Evolutionary conservation across 306 rosid species (phyloP).

Genomic region (Prunus kanzakura): DNA sequence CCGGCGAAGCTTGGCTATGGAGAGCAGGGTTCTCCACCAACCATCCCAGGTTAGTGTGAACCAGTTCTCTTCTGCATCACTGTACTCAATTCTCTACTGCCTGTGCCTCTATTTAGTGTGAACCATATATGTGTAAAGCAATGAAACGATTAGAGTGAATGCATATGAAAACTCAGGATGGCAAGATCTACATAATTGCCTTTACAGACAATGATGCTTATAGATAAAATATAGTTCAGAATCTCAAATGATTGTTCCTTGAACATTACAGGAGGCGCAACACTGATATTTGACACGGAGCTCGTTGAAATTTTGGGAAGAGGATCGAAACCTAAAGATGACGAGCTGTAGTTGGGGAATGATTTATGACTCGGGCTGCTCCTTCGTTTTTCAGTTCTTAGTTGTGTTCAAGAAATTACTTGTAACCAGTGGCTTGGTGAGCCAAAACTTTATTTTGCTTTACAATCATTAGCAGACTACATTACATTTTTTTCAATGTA

Average conservation of each 20-base stretch:
- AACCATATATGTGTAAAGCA: slow-evolving; percentile 3
- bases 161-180: no score
- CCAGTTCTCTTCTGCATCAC: neutral
- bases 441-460: neutral
- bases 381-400: neutral
- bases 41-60: slow-evolving; percentile 66
- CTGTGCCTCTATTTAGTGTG: slow-evolving; percentile 4
- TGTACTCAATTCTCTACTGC: neutral
- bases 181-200: neutral
- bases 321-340: slow-evolving; percentile 21
- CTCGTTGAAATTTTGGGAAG: slow-evolving; percentile 81
- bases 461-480: neutral
- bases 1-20: slow-evolving; percentile 96
- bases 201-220: no score
- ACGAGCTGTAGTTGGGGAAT: slow-evolving; percentile 21
- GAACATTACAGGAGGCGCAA: slow-evolving; percentile 77
- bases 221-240: neutral
- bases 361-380: neutral
- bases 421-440: neutral
- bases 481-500: neutral
- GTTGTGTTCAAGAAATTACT: neutral
- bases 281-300: slow-evolving; percentile 90
- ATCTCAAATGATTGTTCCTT: neutral
- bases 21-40: slow-evolving; percentile 86
- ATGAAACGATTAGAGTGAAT: no score